Conservation (phyloP, 106 monocot genomes). For the Dioscorea alata region DNA sequence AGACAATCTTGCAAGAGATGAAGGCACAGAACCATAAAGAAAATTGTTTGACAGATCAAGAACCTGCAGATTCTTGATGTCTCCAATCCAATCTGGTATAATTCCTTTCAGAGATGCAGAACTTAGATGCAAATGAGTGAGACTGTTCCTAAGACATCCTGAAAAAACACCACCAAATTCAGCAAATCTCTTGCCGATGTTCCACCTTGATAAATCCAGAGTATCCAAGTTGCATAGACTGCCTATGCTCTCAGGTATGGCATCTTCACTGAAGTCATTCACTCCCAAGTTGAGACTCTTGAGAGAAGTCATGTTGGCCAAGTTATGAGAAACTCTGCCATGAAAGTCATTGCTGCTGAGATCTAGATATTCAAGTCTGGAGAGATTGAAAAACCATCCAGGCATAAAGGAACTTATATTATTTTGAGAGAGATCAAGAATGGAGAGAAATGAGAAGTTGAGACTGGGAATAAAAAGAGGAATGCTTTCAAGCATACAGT, state of each 20-base stretch:
- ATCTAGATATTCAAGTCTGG: too few species aligned
- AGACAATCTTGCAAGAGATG: neutral
- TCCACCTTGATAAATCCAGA: neutral
- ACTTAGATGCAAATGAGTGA: neutral
- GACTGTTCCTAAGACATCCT: neutral
- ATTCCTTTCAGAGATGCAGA: neutral
- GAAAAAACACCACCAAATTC: neutral
- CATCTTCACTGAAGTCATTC: too few species aligned
- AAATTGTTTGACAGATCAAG: neutral
- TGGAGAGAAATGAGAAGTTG: too few species aligned
- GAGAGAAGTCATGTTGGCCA: too few species aligned
- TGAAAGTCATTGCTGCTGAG: too few species aligned
- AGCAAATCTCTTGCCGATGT: neutral
- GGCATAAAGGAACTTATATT: too few species aligned
- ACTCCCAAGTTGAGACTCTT: too few species aligned
- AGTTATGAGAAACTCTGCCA: too few species aligned
- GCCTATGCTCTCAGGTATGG: neutral
- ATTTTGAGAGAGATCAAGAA: too few species aligned
- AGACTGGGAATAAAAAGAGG: too few species aligned
- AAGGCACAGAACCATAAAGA: conserved; percentile 1
- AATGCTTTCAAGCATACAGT: too few species aligned
- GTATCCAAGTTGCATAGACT: neutral
- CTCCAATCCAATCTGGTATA: neutral
- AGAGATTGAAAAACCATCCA: too few species aligned
- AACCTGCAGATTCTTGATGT: neutral